Evolutionary conservation across 805 yeast species (phyloP).

Genomic region (Nakazawaea ambrosiae): DNA sequence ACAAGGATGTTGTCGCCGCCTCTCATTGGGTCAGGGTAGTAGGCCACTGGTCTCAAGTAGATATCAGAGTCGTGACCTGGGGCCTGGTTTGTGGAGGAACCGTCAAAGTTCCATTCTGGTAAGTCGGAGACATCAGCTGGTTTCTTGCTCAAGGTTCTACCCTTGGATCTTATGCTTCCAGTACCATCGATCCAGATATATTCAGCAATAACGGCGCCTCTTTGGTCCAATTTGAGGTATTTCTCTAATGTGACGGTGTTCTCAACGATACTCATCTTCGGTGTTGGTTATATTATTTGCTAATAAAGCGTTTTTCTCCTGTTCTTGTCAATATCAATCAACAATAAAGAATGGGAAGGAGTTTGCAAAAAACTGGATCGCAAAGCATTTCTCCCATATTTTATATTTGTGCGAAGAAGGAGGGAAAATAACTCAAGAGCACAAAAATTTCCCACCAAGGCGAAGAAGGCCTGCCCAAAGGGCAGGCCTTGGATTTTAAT

Average conservation of each 20-base stretch:
- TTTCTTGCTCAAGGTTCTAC: constrained; percentile 71
- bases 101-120: constrained; percentile 99
- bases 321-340: neutral
- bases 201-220: constrained; percentile 86
- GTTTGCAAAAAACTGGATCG: neutral
- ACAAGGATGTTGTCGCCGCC: constrained; percentile 95
- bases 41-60: constrained; percentile 91
- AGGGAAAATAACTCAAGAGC: no score
- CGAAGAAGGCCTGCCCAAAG: no score
- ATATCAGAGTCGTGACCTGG: constrained; percentile 97
- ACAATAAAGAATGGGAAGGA: neutral
- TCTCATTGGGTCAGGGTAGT: constrained; percentile 96
- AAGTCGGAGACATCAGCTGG: constrained; percentile 74
- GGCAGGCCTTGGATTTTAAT: no score
- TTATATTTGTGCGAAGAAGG: no score
- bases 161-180: constrained; percentile 88
- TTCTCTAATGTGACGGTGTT: constrained; percentile 79
- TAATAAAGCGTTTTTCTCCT: neutral
- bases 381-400: no score
- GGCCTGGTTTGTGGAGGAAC: constrained; percentile 97
- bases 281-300: no score
- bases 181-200: constrained; percentile 97
- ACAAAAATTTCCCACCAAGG: no score
- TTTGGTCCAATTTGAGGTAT: constrained; percentile 78
- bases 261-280: constrained; percentile 31